Percentiles rank a stretch among this genome's conserved stretches.
These are phyloP conservation scores for Ophiostoma triangulosporum DNA, from an alignment of 2,329 filamentous ascomycete genomes.

Conservation along the genomic window DNA sequence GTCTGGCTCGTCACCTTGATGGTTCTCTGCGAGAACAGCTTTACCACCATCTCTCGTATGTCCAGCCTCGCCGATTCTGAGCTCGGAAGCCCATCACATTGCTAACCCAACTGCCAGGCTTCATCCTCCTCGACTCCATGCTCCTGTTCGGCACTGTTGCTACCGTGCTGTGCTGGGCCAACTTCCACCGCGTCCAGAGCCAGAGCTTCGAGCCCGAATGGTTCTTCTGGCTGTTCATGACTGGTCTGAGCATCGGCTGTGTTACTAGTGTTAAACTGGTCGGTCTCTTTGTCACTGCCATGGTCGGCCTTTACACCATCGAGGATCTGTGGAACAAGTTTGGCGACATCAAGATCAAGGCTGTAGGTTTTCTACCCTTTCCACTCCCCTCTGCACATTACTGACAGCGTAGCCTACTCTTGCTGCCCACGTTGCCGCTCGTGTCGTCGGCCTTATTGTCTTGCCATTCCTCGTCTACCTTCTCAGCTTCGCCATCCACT, in stretches of 20 bases:
- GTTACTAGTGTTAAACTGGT: slow-evolving; percentile 99
- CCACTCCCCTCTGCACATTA: slow-evolving; percentile 13
- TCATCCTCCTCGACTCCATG: slow-evolving; percentile 98
- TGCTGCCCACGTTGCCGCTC: slow-evolving; percentile 63
- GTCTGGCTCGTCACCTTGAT: slow-evolving; percentile 94
- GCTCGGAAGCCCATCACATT: too few species aligned
- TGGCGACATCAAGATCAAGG: slow-evolving; percentile 81
- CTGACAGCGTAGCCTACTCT: slow-evolving; percentile 6
- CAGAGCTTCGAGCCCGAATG: slow-evolving; percentile 82
- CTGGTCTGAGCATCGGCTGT: slow-evolving; percentile 88
- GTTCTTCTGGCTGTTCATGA: slow-evolving; percentile 90
- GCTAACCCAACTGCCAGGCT: slow-evolving; percentile 25
- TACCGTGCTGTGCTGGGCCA: slow-evolving; percentile 92
- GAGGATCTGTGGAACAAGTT: slow-evolving; percentile 99
- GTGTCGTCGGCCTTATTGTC: slow-evolving; percentile 76
- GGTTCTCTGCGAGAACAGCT: slow-evolving; percentile 98
- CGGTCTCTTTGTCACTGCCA: slow-evolving; percentile 84
- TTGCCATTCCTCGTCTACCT: slow-evolving; percentile 87
- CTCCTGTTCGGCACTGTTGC: slow-evolving; percentile 97
- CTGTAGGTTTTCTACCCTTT: slow-evolving; percentile 24
- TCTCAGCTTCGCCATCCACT: slow-evolving; percentile 90
- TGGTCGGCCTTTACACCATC: slow-evolving; percentile 89
- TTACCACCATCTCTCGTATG: slow-evolving; percentile 84
- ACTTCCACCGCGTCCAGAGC: slow-evolving; percentile 80
- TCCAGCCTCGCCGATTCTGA: neutral